A percentile compares a stretch with the other conserved stretches of the same genome.
Evolutionary conservation across 1,139 yeast genomes (phyloP).

Genomic region (Hyphopichia burtonii): DNA sequence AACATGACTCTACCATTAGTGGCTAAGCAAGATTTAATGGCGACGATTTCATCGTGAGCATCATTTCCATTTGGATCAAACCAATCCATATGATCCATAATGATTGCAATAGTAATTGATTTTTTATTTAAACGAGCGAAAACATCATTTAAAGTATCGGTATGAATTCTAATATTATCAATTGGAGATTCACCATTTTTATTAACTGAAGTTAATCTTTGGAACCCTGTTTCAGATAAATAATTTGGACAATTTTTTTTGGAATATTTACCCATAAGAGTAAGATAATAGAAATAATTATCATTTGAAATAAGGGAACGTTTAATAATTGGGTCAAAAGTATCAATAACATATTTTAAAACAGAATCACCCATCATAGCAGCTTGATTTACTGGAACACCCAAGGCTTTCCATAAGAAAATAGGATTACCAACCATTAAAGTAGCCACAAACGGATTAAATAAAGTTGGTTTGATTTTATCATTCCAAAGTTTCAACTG

Average conservation of each 20-base stretch:
- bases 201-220: conserved; percentile 38
- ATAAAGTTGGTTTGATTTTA: conserved; percentile 63
- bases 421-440: conserved; percentile 75
- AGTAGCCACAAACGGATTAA: conserved; percentile 67
- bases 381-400: conserved; percentile 85
- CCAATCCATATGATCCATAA: conserved; percentile 96
- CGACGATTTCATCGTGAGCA: conserved; percentile 64
- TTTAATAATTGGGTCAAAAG: conserved; percentile 71
- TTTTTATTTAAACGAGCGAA: conserved; percentile 61
- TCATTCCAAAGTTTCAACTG: conserved; percentile 64
- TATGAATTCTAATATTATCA: conserved; percentile 72
- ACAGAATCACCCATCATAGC: conserved; percentile 74
- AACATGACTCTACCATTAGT: conserved; percentile 73
- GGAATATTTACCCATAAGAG: conserved; percentile 62
- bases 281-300: conserved; percentile 76
- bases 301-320: conserved; percentile 65
- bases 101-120: conserved; percentile 71
- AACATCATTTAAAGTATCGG: conserved; percentile 76
- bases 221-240: conserved; percentile 59
- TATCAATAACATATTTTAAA: conserved; percentile 68
- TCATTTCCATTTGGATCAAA: conserved; percentile 65
- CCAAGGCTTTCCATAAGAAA: conserved; percentile 83
- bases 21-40: conserved; percentile 61
- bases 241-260: conserved; percentile 74
- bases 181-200: conserved; percentile 39